These are phyloP conservation scores for Heritiera littoralis DNA, from an alignment of 345 rosid species.

Conservation along the genomic window DNA sequence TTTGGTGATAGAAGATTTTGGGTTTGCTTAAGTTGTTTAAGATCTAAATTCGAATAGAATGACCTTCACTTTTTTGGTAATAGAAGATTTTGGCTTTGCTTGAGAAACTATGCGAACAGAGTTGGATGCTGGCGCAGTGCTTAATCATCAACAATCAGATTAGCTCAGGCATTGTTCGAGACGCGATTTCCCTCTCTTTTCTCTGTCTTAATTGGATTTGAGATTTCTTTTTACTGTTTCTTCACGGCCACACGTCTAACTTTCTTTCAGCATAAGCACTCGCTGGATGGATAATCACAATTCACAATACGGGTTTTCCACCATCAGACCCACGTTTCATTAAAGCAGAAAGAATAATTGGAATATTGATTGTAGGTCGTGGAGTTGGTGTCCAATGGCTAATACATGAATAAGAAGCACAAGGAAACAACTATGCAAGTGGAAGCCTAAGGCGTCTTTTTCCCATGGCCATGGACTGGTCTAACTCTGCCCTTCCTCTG, in stretches of 20 bases:
- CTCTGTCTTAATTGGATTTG: too few species aligned
- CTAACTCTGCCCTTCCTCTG: background rate
- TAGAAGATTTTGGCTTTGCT: background rate
- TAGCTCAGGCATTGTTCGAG: background rate
- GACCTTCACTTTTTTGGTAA: background rate
- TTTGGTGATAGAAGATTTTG: too few species aligned
- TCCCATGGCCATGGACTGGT: too few species aligned
- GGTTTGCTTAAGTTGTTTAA: too few species aligned
- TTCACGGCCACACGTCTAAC: background rate
- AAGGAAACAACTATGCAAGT: too few species aligned
- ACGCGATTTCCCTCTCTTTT: background rate
- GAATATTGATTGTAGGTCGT: too few species aligned
- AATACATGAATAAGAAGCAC: too few species aligned
- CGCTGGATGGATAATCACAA: background rate
- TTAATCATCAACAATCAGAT: too few species aligned
- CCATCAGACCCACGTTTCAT: background rate
- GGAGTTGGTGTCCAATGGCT: too few species aligned
- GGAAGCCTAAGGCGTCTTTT: too few species aligned
- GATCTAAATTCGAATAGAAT: background rate
- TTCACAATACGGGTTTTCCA: background rate
- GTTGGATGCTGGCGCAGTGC: background rate
- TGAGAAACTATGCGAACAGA: background rate
- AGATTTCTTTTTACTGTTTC: too few species aligned
- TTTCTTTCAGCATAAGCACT: background rate
- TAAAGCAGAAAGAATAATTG: slow-evolving; percentile 5